Percentiles rank a stretch among this genome's conserved stretches.
These are phyloP conservation scores for Geopyxis carbonaria DNA, from an alignment of 495 filamentous ascomycete species.

Conservation along the genomic window DNA sequence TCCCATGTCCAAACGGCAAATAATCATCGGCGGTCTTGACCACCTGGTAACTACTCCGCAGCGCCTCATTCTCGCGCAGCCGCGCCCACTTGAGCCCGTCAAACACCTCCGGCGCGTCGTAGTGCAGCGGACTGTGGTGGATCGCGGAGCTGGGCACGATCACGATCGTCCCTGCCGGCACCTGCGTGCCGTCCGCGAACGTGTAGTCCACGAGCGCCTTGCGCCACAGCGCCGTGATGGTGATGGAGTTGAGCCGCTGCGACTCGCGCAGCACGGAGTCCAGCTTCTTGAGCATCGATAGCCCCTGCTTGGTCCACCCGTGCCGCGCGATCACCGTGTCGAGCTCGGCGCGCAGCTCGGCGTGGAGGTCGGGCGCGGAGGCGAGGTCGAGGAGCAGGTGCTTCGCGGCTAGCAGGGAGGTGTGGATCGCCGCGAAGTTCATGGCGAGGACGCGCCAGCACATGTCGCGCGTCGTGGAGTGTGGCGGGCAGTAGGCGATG, in stretches of 20 bases:
- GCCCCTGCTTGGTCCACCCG: constrained; percentile 19
- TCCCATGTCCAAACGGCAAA: constrained; percentile 17
- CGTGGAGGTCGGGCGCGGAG: constrained; percentile 12
- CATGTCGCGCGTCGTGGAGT: constrained; percentile 3
- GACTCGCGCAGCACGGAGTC: constrained; percentile 16
- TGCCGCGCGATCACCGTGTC: constrained; percentile 8
- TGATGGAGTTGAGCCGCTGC: constrained; percentile 12
- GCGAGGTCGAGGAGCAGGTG: constrained; percentile 17
- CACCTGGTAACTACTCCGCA: constrained; percentile 16
- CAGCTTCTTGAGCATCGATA: constrained; percentile 23
- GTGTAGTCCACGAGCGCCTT: constrained; percentile 15
- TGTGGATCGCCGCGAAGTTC: constrained; percentile 20
- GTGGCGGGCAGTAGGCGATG: constrained; percentile 8
- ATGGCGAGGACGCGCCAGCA: constrained; percentile 10
- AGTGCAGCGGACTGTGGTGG: constrained; percentile 2
- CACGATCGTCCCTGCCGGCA: constrained; percentile 15
- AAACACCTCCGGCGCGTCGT: constrained; percentile 10
- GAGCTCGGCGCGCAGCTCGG: constrained; percentile 16
- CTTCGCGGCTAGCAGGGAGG: constrained; percentile 9
- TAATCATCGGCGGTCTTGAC: constrained; percentile 14
- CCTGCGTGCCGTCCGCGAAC: constrained; percentile 18
- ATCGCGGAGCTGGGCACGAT: constrained; percentile 10
- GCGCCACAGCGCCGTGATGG: constrained; percentile 8
- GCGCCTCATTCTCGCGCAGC: constrained; percentile 11
- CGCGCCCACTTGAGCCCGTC: constrained; percentile 18